Evolutionary conservation across 305 asterid species (phyloP).

Genomic region (Plantago lanceolata): DNA sequence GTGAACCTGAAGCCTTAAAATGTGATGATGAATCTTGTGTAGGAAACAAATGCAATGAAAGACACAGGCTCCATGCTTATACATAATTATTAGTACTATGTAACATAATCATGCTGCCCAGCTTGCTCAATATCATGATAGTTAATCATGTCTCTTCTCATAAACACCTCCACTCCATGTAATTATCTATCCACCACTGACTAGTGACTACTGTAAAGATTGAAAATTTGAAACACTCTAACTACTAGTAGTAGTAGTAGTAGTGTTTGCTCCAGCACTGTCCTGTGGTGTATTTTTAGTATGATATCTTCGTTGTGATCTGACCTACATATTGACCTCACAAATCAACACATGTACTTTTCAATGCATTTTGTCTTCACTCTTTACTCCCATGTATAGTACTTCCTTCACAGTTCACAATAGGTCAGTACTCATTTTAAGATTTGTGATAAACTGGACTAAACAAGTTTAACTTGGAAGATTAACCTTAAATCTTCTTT

Average conservation of each 20-base stretch:
- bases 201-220: too few relatives aligned
- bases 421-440: not conserved
- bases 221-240: too few relatives aligned
- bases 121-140: not conserved
- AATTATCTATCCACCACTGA: not conserved
- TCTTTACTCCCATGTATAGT: too few relatives aligned
- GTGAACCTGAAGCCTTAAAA: not conserved
- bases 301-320: too few relatives aligned
- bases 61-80: constrained; percentile 17
- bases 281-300: too few relatives aligned
- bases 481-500: constrained; percentile 1
- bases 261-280: too few relatives aligned
- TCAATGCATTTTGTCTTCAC: too few relatives aligned
- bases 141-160: constrained; percentile 13
- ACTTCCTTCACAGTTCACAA: not conserved
- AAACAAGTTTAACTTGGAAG: constrained; percentile 6
- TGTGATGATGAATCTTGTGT: constrained; percentile 17
- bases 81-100: too few relatives aligned
- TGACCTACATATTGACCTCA: too few relatives aligned
- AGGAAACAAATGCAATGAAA: constrained; percentile 4
- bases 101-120: constrained; percentile 13
- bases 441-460: not conserved
- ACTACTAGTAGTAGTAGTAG: too few relatives aligned
- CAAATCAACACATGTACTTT: too few relatives aligned
- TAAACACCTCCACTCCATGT: not conserved